Evolutionary conservation across 768 basidiomycete genomes (phyloP).

Genomic region (Mycena chlorophos): DNA sequence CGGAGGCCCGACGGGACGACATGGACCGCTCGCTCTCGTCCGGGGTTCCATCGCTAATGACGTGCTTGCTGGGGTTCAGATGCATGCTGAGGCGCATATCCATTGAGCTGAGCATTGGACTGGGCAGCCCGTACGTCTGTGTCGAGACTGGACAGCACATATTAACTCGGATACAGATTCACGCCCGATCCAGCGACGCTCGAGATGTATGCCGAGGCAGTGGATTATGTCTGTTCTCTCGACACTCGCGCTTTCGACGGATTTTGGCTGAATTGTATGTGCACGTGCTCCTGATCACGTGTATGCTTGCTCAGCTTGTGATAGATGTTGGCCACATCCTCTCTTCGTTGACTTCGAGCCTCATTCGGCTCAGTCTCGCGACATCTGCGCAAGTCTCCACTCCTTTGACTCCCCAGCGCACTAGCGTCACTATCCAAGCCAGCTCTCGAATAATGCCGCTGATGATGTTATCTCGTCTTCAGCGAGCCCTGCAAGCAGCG

Average conservation of each 20-base stretch:
- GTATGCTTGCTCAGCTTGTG: neutral
- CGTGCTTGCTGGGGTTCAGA: conserved; percentile 22
- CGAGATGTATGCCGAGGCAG: conserved; percentile 24
- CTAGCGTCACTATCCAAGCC: conserved; percentile 17
- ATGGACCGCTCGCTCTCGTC: conserved; percentile 13
- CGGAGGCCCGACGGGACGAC: conserved; percentile 14
- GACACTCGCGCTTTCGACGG: conserved; percentile 20
- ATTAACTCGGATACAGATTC: conserved; percentile 11
- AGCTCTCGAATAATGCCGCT: conserved; percentile 22
- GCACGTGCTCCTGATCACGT: neutral
- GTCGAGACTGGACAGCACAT: neutral
- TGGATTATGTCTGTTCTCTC: conserved; percentile 21
- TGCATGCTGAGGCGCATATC: conserved; percentile 25
- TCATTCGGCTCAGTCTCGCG: conserved; percentile 25
- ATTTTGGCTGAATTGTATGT: conserved; percentile 24
- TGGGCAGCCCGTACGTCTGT: conserved; percentile 22
- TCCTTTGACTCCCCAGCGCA: conserved; percentile 8
- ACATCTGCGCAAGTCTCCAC: conserved; percentile 16
- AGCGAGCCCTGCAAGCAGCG: conserved; percentile 14
- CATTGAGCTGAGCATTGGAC: conserved; percentile 25
- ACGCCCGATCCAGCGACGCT: conserved; percentile 25
- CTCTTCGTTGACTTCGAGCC: conserved; percentile 23
- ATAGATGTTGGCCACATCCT: conserved; percentile 26
- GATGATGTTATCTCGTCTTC: conserved; percentile 17
- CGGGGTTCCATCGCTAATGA: conserved; percentile 22